Evolutionary conservation across 176 grass and related monocot genomes (phyloP).

Genomic region (Rhynchospora breviuscula): DNA sequence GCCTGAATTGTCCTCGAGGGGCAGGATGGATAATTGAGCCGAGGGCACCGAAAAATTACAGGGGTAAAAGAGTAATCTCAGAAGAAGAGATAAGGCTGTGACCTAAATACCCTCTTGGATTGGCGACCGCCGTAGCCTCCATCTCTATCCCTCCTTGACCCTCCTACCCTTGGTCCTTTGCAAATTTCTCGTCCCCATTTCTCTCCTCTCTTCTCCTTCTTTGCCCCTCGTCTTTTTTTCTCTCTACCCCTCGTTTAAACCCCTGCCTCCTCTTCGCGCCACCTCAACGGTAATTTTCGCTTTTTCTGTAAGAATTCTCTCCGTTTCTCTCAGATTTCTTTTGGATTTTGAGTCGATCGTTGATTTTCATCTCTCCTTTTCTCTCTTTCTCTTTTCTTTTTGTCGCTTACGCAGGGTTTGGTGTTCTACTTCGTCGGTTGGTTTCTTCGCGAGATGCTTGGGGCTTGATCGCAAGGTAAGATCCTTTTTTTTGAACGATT

Average conservation of each 20-base stretch:
- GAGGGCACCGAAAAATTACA: neutral
- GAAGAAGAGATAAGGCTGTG: conserved; percentile 19
- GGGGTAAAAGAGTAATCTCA: conserved; percentile 52
- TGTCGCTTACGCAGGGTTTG: neutral
- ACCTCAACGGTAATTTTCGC: conserved; percentile 20
- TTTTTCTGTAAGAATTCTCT: neutral
- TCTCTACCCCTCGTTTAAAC: conserved; percentile 50
- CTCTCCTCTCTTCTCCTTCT: conserved; percentile 27
- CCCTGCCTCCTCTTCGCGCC: conserved; percentile 29
- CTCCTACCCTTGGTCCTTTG: conserved; percentile 14
- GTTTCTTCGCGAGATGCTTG: neutral
- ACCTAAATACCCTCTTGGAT: conserved; percentile 55
- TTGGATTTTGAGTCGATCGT: neutral
- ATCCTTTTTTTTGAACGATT: neutral
- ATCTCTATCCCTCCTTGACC: neutral
- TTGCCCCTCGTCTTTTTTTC: conserved; percentile 7
- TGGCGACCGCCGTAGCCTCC: conserved; percentile 10
- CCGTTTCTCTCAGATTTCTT: neutral
- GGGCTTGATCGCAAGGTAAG: conserved; percentile 2
- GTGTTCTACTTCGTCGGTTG: neutral
- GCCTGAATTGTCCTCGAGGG: neutral
- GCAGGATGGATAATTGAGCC: conserved; percentile 34
- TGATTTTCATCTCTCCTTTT: neutral
- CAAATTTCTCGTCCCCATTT: neutral
- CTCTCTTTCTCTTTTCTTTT: neutral